Evolutionary conservation across 108 stramenopile species (phyloP).

Genomic region (Fistulifera pelliculosa): DNA sequence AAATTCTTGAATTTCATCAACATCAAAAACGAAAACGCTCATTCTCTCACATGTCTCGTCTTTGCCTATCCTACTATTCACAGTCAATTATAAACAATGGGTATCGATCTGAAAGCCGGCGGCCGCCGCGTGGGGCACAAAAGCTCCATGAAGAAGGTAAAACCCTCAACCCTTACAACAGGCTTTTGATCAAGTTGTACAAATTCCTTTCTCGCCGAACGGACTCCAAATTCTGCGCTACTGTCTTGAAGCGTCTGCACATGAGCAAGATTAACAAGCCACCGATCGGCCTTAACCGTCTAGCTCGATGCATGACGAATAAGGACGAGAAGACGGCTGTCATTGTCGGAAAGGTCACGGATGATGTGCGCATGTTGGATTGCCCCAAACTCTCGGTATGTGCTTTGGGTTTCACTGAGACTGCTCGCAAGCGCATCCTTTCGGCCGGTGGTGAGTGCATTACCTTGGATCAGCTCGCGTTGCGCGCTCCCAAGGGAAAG

Average conservation of each 20-base stretch:
- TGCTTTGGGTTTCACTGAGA: constrained; percentile 96
- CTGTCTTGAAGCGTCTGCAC: constrained; percentile 96
- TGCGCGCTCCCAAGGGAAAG: constrained; percentile 91
- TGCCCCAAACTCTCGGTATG: constrained; percentile 90
- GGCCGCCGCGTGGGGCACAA: constrained; percentile 98
- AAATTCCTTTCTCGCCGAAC: constrained; percentile 96
- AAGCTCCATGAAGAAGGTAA: constrained; percentile 90
- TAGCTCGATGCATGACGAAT: constrained; percentile 92
- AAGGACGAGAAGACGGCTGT: constrained; percentile 98
- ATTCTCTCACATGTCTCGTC: too few species aligned
- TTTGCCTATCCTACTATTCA: neutral
- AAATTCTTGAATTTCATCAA: too few species aligned
- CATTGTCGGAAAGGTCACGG: constrained; percentile 96
- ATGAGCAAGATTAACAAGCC: constrained; percentile 97
- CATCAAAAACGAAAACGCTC: too few species aligned
- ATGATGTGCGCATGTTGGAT: constrained; percentile 97
- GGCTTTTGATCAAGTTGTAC: constrained; percentile 98
- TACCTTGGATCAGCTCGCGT: constrained; percentile 98
- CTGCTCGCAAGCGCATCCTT: constrained; percentile 95
- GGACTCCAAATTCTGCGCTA: constrained; percentile 92
- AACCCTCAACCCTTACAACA: constrained; percentile 96
- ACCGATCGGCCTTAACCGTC: constrained; percentile 90
- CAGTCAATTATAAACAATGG: constrained; percentile 47
- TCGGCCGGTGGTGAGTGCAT: constrained; percentile 98
- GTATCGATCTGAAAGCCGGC: constrained; percentile 98